Evolutionary conservation across 345 rosid genomes (phyloP), one percentile per base, ranked within the genome.

Genomic region (Trapa incisa): DNA sequence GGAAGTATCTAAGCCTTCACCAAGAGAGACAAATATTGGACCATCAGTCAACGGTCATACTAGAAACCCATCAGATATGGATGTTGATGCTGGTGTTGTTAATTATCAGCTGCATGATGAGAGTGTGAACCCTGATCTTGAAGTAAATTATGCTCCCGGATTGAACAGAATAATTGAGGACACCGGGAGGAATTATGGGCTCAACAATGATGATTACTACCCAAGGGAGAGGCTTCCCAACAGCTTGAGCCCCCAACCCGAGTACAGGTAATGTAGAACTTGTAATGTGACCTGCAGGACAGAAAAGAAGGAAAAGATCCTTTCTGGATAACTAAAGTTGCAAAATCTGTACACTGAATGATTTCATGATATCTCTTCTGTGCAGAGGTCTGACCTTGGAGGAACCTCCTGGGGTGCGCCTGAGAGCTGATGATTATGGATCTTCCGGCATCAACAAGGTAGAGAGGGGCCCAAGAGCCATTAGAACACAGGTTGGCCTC

Each of bases 351-450:
- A 1, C 53, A 50, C 7, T 15, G n/a, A 11, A 58, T 58, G 63
- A 32, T 14, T 33, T 35, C 38, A 33, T 54, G 33, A n/a, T 17
- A 2, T 10, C 38, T 58, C 29, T 11, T 58, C 14, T 22, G 29
- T 22, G 29, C 15, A 58, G 63, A 38, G 35, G 29, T 64, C 45
- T 62, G 64, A 63, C 67, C 57, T 57, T 75, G 70, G 82, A 73
- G 29, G 29, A 22, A 16, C 82, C 45, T 17, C 77, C 47, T 66
- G 15, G 47, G 16, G 73, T 60, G 11, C 53, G 36, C 57, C 22
- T 29, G 37, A 75, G 83, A 58, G 66, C 62, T 37, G 67, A 63
- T 65, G 78, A 67, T 54, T 73, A 74, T 71, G 73, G 79, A 75
- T 75, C 79, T 9, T 67, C 73, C 12, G 64, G 72, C 52, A 17